Evolutionary conservation across 768 basidiomycete genomes (phyloP), one percentile per base, ranked within the genome.

Genomic region (Psilocybe cyanescens): DNA sequence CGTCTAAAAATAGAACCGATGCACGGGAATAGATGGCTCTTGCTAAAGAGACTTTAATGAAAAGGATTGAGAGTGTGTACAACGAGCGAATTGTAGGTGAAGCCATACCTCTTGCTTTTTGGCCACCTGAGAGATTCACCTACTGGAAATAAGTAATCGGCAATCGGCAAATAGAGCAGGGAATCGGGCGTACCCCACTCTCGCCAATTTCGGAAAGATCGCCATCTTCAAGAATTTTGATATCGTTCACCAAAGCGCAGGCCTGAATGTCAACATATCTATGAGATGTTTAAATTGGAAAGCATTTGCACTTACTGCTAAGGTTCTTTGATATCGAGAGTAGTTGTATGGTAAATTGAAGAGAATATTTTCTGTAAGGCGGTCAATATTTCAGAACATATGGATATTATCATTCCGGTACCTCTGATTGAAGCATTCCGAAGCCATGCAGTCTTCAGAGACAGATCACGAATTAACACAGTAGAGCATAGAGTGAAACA

Each of bases 141-240:
- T 82, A 35, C 29, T 72, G 48, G 31, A 48, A 45, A 17, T 59
- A 51, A 55, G 39, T 44, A 12, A 44, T 12, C 17, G 41, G 31
- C 28, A 31, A 8, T 24, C n/a, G 2, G 9, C 12, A 39, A 16
- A 37, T 4, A 41, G 35, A n/a, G 57, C n/a, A 44, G 6, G 16
- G 11, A 37, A 69, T 24, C 8, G 41, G 14, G 37, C 77, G 45
- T 68, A 91, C 92, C 19, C 92, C 92, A 41, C 90, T 87, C 76
- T 94, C 92, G 14, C 92, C 92, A 57, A 94, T 94, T 72, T 94
- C 92, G 0, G 91, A 86, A 63, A 90, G 87, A 65, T 95, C 92
- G 1, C 92, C 92, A 66, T 95, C 93, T 69, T 94, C 93, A 9
- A 95, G 77, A 59, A 94, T 93, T 48, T 86, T 83, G 37, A 95